phyloP scores from a whole-genome alignment of 2,329 filamentous ascomycete species.

The Aspergillus fijiensis region DNA sequence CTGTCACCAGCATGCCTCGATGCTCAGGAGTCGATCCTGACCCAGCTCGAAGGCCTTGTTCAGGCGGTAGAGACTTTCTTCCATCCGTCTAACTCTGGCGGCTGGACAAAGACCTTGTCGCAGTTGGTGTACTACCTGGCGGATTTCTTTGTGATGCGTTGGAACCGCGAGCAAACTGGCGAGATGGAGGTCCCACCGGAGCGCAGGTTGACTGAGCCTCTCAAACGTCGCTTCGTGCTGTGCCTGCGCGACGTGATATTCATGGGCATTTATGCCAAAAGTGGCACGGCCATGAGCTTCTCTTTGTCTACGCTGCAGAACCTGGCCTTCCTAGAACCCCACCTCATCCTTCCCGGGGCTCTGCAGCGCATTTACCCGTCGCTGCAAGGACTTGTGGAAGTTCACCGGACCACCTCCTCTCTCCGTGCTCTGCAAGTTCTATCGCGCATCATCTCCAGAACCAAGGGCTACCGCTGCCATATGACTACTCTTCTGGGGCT shows the following conservation, averaged over 20 bases:
- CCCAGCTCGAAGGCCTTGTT: constrained; percentile 84
- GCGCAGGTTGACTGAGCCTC: constrained; percentile 71
- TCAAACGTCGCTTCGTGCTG: constrained; percentile 86
- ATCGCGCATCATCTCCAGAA: constrained; percentile 83
- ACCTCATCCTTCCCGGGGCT: constrained; percentile 87
- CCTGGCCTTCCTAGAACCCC: constrained; percentile 84
- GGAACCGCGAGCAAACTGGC: constrained; percentile 91
- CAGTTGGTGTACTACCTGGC: constrained; percentile 90
- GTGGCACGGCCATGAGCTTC: constrained; percentile 84
- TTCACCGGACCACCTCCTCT: constrained; percentile 92
- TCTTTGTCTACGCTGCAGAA: constrained; percentile 88
- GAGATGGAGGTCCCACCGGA: constrained; percentile 84
- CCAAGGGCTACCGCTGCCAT: constrained; percentile 95
- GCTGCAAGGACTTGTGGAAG: constrained; percentile 93
- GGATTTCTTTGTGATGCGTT: constrained; percentile 95
- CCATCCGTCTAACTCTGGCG: constrained; percentile 92
- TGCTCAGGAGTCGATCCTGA: constrained; percentile 74
- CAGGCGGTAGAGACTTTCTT: constrained; percentile 98
- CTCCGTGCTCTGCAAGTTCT: constrained; percentile 89
- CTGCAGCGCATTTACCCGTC: constrained; percentile 95
- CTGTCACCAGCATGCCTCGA: constrained; percentile 80
- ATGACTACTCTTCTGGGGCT: constrained; percentile 91
- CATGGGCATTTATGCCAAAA: constrained; percentile 98
- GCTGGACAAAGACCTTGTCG: constrained; percentile 85
- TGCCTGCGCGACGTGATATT: constrained; percentile 90